These are phyloP conservation scores for Rhodamnia argentea DNA, from an alignment of 345 rosid genomes.

Conservation along the genomic window DNA sequence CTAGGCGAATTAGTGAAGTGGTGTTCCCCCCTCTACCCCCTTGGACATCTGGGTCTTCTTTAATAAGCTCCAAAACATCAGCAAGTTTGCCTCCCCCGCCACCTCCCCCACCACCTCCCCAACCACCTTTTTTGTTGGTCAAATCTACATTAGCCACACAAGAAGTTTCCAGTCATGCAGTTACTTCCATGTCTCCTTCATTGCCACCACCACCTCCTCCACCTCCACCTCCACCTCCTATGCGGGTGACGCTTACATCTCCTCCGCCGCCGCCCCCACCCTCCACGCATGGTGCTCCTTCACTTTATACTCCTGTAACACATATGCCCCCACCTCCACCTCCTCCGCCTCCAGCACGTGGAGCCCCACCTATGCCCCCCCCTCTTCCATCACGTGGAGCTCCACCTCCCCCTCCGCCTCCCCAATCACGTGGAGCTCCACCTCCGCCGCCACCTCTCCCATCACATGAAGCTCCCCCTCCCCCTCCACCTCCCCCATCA, in stretches of 20 bases:
- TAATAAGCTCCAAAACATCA: conserved; percentile 1
- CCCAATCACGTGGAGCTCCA: conserved; percentile 14
- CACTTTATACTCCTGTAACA: neutral
- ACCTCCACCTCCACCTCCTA: neutral
- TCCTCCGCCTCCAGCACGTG: neutral
- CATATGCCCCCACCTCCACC: neutral
- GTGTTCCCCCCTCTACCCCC: conserved; percentile 42
- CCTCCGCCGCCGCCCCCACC: neutral
- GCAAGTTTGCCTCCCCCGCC: neutral
- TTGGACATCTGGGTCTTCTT: conserved; percentile 39
- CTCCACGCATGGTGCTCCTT: neutral
- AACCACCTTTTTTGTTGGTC: neutral
- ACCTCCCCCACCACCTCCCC: neutral
- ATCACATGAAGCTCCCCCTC: conserved; percentile 14
- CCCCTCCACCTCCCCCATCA: conserved; percentile 29
- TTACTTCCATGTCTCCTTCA: neutral
- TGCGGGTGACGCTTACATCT: neutral
- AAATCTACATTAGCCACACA: neutral
- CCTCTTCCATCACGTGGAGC: neutral
- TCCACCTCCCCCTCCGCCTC: conserved; percentile 5
- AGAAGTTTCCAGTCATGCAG: neutral
- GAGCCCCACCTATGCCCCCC: conserved; percentile 1
- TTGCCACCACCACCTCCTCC: neutral
- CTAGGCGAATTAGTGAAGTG: conserved; percentile 17
- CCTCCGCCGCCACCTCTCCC: conserved; percentile 7